A percentile compares a stretch with the other conserved stretches of the same genome.
These are phyloP conservation scores for Salmacisia buchloeana DNA, from an alignment of 1,284 basidiomycete genomes.

Conservation along the genomic window DNA sequence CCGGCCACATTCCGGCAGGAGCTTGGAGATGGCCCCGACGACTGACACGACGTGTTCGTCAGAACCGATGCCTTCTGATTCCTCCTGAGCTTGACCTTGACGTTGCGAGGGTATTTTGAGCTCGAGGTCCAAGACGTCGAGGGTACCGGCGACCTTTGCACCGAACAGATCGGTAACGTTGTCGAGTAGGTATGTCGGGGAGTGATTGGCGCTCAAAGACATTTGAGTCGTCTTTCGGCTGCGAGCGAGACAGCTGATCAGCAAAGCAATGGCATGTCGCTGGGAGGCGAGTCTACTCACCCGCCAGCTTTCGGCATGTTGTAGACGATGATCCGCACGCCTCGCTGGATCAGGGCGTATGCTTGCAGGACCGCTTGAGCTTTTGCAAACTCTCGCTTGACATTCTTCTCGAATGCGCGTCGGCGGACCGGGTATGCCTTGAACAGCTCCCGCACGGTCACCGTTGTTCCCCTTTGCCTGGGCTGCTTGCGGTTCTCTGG, in stretches of 20 bases:
- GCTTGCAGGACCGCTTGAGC: constrained; percentile 74
- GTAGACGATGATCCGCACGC: constrained; percentile 71
- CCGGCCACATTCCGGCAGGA: constrained; percentile 63
- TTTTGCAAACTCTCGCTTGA: constrained; percentile 84
- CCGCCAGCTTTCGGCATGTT: constrained; percentile 65
- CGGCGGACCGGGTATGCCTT: constrained; percentile 77
- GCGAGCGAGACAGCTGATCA: not conserved
- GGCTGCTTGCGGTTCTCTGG: not conserved
- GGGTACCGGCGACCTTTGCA: constrained; percentile 67
- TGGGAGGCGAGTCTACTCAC: constrained; percentile 54
- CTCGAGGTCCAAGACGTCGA: constrained; percentile 67
- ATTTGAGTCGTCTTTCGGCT: constrained; percentile 66
- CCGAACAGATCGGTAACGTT: constrained; percentile 80
- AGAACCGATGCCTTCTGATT: constrained; percentile 5
- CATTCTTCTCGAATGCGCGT: constrained; percentile 83
- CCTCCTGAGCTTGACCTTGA: not conserved
- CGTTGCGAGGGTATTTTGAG: constrained; percentile 58
- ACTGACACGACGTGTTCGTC: constrained; percentile 55
- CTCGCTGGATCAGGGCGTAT: constrained; percentile 70
- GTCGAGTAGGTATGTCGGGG: constrained; percentile 56
- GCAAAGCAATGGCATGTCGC: not conserved
- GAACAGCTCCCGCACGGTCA: constrained; percentile 71
- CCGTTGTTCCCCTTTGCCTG: constrained; percentile 75
- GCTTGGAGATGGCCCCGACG: constrained; percentile 73
- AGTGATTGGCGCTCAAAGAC: constrained; percentile 64